These are phyloP conservation scores for Setomelanomma holmii DNA, from an alignment of 2,329 filamentous ascomycete species.

Conservation along the genomic window DNA sequence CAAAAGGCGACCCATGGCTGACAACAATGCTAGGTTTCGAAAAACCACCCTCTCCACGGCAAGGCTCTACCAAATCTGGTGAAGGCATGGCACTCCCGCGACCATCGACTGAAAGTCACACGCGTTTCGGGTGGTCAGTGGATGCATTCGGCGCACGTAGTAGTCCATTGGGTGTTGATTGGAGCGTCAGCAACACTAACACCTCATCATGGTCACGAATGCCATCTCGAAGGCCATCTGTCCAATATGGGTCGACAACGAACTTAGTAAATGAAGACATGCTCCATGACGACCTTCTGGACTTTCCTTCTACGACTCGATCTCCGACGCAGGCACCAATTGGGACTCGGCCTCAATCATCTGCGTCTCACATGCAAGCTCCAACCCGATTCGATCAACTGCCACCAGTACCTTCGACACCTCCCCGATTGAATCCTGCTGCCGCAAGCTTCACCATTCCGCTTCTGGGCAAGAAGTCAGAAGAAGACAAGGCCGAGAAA, in stretches of 20 bases:
- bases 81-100: constrained; percentile 44
- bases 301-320: constrained; percentile 57
- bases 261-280: constrained; percentile 62
- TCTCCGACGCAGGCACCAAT: constrained; percentile 71
- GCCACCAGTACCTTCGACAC: constrained; percentile 54
- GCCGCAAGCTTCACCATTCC: constrained; percentile 80
- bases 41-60: constrained; percentile 63
- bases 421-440: constrained; percentile 75
- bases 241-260: constrained; percentile 77
- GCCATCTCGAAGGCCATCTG: constrained; percentile 80
- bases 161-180: constrained; percentile 53
- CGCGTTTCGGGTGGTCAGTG: constrained; percentile 47
- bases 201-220: constrained; percentile 72
- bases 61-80: constrained; percentile 70
- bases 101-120: constrained; percentile 49
- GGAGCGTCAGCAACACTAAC: constrained; percentile 45
- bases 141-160: constrained; percentile 50
- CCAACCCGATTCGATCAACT: constrained; percentile 12
- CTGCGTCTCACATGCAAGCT: constrained; percentile 56
- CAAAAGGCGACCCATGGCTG: constrained; percentile 60
- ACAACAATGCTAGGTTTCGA: constrained; percentile 51
- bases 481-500: constrained; percentile 44
- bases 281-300: constrained; percentile 58
- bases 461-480: constrained; percentile 36
- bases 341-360: constrained; percentile 74